These are phyloP conservation scores for Geosmithia flava DNA, from an alignment of 2,329 filamentous ascomycete genomes.

Conservation along the genomic window DNA sequence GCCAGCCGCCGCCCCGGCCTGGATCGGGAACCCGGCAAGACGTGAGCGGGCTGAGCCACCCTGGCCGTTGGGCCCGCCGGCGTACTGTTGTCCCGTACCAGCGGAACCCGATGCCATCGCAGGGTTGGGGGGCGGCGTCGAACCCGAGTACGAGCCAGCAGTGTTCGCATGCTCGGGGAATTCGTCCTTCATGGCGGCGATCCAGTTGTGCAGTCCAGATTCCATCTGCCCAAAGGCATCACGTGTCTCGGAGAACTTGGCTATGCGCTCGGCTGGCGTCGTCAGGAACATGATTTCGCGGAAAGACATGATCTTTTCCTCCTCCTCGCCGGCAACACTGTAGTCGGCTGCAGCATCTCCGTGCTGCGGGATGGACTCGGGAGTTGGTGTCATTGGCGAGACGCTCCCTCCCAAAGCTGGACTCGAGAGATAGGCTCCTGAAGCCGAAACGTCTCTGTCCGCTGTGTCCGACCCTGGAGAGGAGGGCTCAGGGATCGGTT, in stretches of 20 bases:
- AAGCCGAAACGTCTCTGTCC: constrained; percentile 6
- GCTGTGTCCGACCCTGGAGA: constrained; percentile 29
- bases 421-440: not conserved
- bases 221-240: constrained; percentile 59
- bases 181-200: constrained; percentile 28
- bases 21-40: constrained; percentile 18
- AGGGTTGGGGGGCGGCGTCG: constrained; percentile 3
- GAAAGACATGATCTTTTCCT: constrained; percentile 41
- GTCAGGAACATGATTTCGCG: constrained; percentile 65
- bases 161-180: constrained; percentile 34
- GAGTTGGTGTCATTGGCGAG: not conserved
- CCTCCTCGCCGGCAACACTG: not conserved
- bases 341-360: not conserved
- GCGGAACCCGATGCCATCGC: not conserved
- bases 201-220: constrained; percentile 57
- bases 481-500: constrained; percentile 20
- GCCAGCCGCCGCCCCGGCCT: constrained; percentile 25
- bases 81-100: constrained; percentile 4
- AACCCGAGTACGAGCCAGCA: constrained; percentile 14
- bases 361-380: not conserved
- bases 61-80: constrained; percentile 28
- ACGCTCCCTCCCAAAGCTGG: constrained; percentile 1
- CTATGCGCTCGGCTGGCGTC: constrained; percentile 55
- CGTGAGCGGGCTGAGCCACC: constrained; percentile 21
- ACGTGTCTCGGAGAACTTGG: constrained; percentile 61